Percentiles rank a stretch among this genome's conserved stretches.
These are phyloP conservation scores for Populus davidiana DNA, from an alignment of 345 rosid genomes.

Conservation along the genomic window DNA sequence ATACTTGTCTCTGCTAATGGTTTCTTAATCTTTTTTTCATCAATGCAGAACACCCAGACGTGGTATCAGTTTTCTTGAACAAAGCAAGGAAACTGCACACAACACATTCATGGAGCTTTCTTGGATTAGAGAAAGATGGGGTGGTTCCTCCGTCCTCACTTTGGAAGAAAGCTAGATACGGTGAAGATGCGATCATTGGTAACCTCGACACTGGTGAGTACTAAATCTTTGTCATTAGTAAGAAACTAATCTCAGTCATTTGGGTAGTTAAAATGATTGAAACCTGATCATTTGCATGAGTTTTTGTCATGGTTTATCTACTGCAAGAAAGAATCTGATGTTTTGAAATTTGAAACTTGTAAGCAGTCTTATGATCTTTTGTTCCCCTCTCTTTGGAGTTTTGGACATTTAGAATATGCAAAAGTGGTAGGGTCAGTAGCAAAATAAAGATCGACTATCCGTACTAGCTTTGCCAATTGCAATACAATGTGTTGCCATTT, in stretches of 20 bases:
- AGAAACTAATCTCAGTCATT: background rate
- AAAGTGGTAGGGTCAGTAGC: constrained; percentile 6
- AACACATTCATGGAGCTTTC: constrained; percentile 61
- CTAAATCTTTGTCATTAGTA: background rate
- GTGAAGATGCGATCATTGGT: constrained; percentile 52
- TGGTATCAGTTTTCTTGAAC: constrained; percentile 51
- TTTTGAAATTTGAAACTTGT: background rate
- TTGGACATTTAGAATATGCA: constrained; percentile 2
- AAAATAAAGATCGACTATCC: background rate
- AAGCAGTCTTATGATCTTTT: background rate
- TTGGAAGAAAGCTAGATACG: constrained; percentile 48
- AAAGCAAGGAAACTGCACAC: constrained; percentile 48
- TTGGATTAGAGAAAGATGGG: constrained; percentile 44
- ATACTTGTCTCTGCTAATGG: background rate
- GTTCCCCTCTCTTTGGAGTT: background rate
- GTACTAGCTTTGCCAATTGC: background rate
- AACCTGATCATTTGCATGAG: background rate
- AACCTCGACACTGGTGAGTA: constrained; percentile 56
- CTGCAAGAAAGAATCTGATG: background rate
- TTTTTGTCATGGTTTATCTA: constrained; percentile 1
- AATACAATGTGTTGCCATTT: background rate
- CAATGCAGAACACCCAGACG: constrained; percentile 53
- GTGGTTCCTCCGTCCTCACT: constrained; percentile 34
- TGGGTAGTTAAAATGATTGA: background rate
- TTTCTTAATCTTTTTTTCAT: background rate